phyloP scores from a whole-genome alignment of 208 protist genomes.

The Leptomonas seymouri region DNA sequence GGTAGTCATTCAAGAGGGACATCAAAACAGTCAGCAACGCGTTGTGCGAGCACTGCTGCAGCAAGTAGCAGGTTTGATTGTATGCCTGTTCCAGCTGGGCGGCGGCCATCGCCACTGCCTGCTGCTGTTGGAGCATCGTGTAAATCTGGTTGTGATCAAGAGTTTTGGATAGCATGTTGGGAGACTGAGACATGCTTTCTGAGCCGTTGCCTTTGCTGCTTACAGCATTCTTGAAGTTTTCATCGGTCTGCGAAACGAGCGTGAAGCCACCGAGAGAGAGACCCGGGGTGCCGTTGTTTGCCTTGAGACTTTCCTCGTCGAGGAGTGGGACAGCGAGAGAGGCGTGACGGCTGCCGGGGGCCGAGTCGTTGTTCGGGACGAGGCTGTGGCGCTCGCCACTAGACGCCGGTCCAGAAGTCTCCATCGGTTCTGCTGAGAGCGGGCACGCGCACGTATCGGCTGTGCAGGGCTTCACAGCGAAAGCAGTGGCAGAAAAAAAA shows the following conservation, averaged over 20 bases:
- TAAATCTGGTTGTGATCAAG: constrained; percentile 46
- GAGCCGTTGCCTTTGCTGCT: neutral
- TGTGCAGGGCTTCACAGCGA: neutral
- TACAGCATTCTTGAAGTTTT: constrained; percentile 11
- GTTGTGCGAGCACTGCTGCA: constrained; percentile 64
- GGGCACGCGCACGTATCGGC: too few species aligned
- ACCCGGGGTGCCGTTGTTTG: constrained; percentile 2
- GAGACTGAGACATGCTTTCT: constrained; percentile 9
- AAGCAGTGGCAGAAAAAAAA: constrained; percentile 1
- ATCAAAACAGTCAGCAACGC: constrained; percentile 65
- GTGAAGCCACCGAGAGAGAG: constrained; percentile 18
- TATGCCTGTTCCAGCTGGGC: constrained; percentile 72
- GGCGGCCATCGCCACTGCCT: constrained; percentile 40
- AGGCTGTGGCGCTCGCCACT: constrained; percentile 29
- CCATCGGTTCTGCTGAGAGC: too few species aligned
- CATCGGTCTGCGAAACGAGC: constrained; percentile 30
- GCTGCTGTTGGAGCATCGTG: constrained; percentile 53
- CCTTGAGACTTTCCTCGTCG: constrained; percentile 50
- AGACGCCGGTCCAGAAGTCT: neutral
- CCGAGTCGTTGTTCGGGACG: constrained; percentile 11
- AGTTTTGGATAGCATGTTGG: constrained; percentile 19
- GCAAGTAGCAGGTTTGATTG: constrained; percentile 45
- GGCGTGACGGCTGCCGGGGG: constrained; percentile 3
- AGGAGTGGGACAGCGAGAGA: constrained; percentile 34
- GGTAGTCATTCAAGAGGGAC: constrained; percentile 78